Evolutionary conservation across 768 basidiomycete genomes (phyloP), one percentile per base, ranked within the genome.

Genomic region (Phaffia tasmanica): DNA sequence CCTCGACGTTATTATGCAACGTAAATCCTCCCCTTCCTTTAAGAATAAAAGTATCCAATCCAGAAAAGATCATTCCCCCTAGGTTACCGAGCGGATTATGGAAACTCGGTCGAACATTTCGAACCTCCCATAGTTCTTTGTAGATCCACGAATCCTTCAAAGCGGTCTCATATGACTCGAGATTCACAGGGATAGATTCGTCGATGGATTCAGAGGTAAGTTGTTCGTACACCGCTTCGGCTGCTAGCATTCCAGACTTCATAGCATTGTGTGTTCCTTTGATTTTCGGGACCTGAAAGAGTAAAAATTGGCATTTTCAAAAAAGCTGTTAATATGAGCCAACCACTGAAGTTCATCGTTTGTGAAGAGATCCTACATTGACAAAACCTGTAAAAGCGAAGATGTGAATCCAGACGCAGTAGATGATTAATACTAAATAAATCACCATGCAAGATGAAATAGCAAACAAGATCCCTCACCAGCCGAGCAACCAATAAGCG

Each of bases 251-350:
- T 32, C 95, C 95, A 48, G 87, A 89, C 81, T 98, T 93, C 95
- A 99, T 98, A 2, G 94, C 92, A 68, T 93, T 98, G 75, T 98
- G 95, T 0, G 93, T 94, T 18, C 94, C 94, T 75, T 98, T 98
- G 78, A 99, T 98, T 78, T 76, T 64, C 23, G 67, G 67, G 15
- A 68, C 67, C 56, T 68, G 57, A 21, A 27, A 47, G 63, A 56
- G 29, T 5, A 47, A 14, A 35, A 46, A 19, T 25, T 0, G 53
- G 21, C 27, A 15, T 18, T 48, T 30, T 54, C 29, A 48, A 47
- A n/a, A 8, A 5, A 47, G 32, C n/a, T n/a, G 15, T 30, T 67
- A 16, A 69, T 66, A 25, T 25, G 11, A 9, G 29, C 48, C 50
- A 18, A n/a, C 21, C 32, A 1, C 49, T 15, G 25, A 46, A 27